Percentiles rank a stretch among this genome's conserved stretches.
phyloP scores from a whole-genome alignment of 306 rosid genomes.

The Clitoria ternatea region DNA sequence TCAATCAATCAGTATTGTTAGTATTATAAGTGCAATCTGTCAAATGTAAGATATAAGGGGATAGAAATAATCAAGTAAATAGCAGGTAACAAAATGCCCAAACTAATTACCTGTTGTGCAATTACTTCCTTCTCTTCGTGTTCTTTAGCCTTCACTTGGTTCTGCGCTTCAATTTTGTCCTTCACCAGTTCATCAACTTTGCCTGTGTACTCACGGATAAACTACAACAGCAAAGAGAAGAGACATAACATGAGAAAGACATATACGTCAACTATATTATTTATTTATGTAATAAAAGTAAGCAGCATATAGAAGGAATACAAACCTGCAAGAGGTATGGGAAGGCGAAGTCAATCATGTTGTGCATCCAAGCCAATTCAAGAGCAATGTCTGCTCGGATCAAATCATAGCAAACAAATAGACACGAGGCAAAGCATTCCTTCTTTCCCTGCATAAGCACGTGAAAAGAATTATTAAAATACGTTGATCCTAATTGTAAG shows the following conservation, averaged over 20 bases:
- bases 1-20: neutral
- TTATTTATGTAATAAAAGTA: neutral
- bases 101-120: conserved; percentile 75
- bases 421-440: conserved; percentile 97
- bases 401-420: conserved; percentile 94
- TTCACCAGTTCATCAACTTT: conserved; percentile 94
- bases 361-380: conserved; percentile 96
- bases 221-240: conserved; percentile 43
- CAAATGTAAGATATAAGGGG: neutral
- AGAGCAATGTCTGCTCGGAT: conserved; percentile 81
- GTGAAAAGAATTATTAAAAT: conserved; percentile 12
- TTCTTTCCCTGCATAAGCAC: conserved; percentile 82
- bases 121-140: conserved; percentile 88
- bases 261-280: neutral
- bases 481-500: neutral
- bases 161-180: conserved; percentile 78
- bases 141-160: conserved; percentile 72
- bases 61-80: neutral
- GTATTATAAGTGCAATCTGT: conserved; percentile 7
- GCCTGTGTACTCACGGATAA: conserved; percentile 93
- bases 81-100: neutral
- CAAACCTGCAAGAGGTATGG: conserved; percentile 89
- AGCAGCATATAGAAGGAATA: conserved; percentile 1
- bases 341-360: conserved; percentile 90
- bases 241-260: conserved; percentile 18